Evolutionary conservation across 1,139 yeast genomes (phyloP).

Genomic region (Zygosaccharomyces sapae): DNA sequence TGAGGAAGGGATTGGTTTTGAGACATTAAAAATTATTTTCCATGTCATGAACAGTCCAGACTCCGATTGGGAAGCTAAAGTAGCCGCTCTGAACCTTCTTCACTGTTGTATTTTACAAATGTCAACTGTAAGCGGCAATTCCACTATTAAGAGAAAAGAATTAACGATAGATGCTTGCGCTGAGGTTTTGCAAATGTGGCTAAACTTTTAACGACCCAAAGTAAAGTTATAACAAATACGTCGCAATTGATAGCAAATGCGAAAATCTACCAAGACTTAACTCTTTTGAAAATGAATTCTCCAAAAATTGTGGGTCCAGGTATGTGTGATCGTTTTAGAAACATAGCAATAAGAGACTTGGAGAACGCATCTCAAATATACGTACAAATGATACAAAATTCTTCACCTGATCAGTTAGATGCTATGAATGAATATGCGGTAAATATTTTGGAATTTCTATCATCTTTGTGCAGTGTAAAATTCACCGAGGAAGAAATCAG

Average conservation of each 20-base stretch:
- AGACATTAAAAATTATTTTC: constrained; percentile 47
- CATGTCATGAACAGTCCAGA: constrained; percentile 38
- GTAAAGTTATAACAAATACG: constrained; percentile 6
- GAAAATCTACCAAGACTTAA: constrained; percentile 31
- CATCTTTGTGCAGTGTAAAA: constrained; percentile 22
- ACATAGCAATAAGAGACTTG: constrained; percentile 25
- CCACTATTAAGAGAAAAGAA: constrained; percentile 20
- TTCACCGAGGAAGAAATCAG: constrained; percentile 16
- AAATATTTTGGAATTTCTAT: constrained; percentile 34
- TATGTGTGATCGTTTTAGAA: constrained; percentile 24
- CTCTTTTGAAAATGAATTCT: constrained; percentile 35
- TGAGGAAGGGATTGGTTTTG: constrained; percentile 61
- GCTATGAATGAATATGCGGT: constrained; percentile 35
- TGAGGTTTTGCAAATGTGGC: constrained; percentile 18
- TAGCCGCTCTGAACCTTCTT: constrained; percentile 50
- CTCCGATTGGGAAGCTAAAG: constrained; percentile 43
- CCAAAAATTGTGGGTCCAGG: constrained; percentile 16
- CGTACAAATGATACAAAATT: constrained; percentile 7
- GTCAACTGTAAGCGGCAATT: constrained; percentile 48
- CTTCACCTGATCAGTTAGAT: constrained; percentile 16
- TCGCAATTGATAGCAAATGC: constrained; percentile 21
- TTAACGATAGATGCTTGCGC: constrained; percentile 19
- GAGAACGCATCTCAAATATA: constrained; percentile 13
- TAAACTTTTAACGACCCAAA: constrained; percentile 16
- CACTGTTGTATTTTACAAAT: constrained; percentile 51